These are phyloP conservation scores for Talaromyces proteolyticus DNA, from an alignment of 495 filamentous ascomycete genomes.

Conservation along the genomic window DNA sequence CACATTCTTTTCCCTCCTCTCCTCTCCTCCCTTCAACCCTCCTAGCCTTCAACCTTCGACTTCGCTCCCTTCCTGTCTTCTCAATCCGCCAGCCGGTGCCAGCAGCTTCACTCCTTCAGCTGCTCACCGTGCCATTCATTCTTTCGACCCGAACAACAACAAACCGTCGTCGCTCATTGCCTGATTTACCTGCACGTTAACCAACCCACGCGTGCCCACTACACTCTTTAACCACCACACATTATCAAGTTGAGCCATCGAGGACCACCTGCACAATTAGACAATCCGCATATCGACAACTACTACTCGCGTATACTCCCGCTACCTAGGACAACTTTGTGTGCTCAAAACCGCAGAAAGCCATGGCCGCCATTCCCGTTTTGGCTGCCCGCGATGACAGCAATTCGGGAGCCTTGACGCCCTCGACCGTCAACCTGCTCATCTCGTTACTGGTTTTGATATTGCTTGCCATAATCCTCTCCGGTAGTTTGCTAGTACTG, in stretches of 20 bases:
- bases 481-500: conserved; percentile 63
- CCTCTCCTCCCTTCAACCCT: conserved; percentile 11
- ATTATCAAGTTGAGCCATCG: no score
- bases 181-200: background rate
- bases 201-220: background rate
- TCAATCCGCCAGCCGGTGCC: conserved; percentile 50
- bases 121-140: conserved; percentile 51
- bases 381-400: conserved; percentile 47
- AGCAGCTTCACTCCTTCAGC: conserved; percentile 89
- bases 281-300: no score
- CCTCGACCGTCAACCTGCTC: conserved; percentile 63
- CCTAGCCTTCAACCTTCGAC: conserved; percentile 9
- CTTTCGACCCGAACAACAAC: conserved; percentile 11
- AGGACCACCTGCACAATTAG: no score
- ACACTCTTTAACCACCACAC: no score
- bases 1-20: conserved; percentile 30
- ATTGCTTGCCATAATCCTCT: conserved; percentile 58
- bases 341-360: no score
- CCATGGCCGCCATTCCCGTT: conserved; percentile 40
- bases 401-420: conserved; percentile 36
- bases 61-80: conserved; percentile 17
- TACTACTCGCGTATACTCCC: no score
- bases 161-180: conserved; percentile 10
- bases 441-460: conserved; percentile 75
- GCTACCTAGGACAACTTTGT: no score